phyloP scores from a whole-genome alignment of 2,329 filamentous ascomycete species.

The Trichoderma citrinoviride region DNA sequence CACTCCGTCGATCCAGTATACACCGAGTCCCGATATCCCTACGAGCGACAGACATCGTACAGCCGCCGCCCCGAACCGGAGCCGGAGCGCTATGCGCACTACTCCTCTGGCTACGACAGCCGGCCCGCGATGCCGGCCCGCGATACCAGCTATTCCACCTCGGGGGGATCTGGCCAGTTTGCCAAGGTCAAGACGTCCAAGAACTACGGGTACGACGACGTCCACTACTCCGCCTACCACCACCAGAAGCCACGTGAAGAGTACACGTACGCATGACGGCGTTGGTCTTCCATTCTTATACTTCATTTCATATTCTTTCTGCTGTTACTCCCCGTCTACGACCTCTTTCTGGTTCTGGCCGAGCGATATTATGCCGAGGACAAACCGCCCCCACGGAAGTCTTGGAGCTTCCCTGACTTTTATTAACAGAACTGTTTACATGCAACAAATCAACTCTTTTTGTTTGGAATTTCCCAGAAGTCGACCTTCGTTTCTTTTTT shows the following conservation, averaged over 20 bases:
- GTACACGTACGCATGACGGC: constrained; percentile 27
- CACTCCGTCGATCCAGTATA: constrained; percentile 35
- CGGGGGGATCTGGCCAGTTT: constrained; percentile 26
- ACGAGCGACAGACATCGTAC: constrained; percentile 33
- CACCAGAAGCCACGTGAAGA: constrained; percentile 28
- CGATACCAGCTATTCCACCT: constrained; percentile 34
- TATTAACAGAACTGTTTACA: constrained; percentile 23
- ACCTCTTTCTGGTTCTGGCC: not conserved
- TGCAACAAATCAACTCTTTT: constrained; percentile 25
- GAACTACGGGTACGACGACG: constrained; percentile 31
- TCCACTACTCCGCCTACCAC: constrained; percentile 32
- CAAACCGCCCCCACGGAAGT: constrained; percentile 8
- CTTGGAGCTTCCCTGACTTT: constrained; percentile 23
- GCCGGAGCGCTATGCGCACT: constrained; percentile 27
- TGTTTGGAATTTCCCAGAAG: constrained; percentile 15
- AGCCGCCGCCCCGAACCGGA: constrained; percentile 31
- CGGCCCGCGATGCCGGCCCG: constrained; percentile 34
- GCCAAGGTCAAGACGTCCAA: constrained; percentile 38
- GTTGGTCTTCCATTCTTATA: constrained; percentile 21
- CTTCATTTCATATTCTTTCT: constrained; percentile 19
- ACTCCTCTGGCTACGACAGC: constrained; percentile 28
- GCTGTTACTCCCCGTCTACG: constrained; percentile 2
- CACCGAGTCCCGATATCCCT: constrained; percentile 33
- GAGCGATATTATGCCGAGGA: constrained; percentile 4
- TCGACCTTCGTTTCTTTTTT: constrained; percentile 22